These are phyloP conservation scores for Hippophae rhamnoides DNA, from an alignment of 306 rosid species.

Conservation along the genomic window DNA sequence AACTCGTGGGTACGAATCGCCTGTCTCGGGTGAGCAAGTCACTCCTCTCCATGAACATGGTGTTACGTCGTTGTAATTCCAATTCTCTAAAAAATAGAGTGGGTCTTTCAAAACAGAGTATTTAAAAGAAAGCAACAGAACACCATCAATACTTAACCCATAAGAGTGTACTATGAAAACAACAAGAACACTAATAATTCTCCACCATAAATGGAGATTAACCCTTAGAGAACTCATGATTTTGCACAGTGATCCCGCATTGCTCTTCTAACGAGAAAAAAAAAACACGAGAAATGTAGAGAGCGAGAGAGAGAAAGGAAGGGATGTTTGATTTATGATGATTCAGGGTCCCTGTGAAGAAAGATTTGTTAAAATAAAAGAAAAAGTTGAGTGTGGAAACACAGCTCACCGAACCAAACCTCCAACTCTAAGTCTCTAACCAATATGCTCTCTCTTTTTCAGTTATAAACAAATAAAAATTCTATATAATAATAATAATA, in stretches of 20 bases:
- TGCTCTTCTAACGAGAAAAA: conserved; percentile 11
- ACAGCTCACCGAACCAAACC: conserved; percentile 39
- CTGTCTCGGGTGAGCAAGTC: conserved; percentile 17
- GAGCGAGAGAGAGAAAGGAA: neutral
- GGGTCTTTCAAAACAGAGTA: conserved; percentile 57
- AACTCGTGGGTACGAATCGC: conserved; percentile 23
- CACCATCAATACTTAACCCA: conserved; percentile 49
- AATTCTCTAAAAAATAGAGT: conserved; percentile 22
- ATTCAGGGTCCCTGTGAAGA: conserved; percentile 42
- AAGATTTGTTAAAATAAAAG: neutral
- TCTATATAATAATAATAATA: neutral
- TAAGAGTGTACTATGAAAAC: conserved; percentile 23
- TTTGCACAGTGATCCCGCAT: conserved; percentile 33
- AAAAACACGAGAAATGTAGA: conserved; percentile 14
- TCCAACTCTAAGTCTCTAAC: conserved; percentile 8
- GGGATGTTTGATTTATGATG: conserved; percentile 30
- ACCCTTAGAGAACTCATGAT: conserved; percentile 33
- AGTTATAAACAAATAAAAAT: conserved; percentile 17
- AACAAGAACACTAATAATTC: conserved; percentile 13
- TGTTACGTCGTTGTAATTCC: conserved; percentile 45
- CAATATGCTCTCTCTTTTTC: conserved; percentile 31
- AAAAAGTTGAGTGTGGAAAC: conserved; percentile 4
- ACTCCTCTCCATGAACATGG: conserved; percentile 92
- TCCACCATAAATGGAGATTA: conserved; percentile 23
- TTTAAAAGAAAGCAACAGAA: conserved; percentile 53